A percentile compares a stretch with the other conserved stretches of the same genome.
Evolutionary conservation across 805 yeast species (phyloP).

Genomic region (Candida broadrunensis): DNA sequence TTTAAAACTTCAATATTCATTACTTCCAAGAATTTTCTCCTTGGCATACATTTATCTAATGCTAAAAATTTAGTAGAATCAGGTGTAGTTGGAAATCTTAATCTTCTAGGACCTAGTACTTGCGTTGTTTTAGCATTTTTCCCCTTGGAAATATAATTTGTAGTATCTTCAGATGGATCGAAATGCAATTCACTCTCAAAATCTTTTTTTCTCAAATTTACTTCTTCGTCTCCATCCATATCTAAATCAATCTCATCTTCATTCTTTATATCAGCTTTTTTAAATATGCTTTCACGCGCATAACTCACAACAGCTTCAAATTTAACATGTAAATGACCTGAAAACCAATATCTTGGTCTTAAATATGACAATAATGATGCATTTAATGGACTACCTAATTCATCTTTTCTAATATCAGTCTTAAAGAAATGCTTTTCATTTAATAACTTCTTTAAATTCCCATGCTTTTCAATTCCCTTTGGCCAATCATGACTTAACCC

Average conservation of each 20-base stretch:
- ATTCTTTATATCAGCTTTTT: background rate
- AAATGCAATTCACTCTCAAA: slow-evolving; percentile 19
- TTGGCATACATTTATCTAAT: slow-evolving; percentile 78
- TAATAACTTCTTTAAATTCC: slow-evolving; percentile 52
- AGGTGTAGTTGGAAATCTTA: background rate
- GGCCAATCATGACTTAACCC: slow-evolving; percentile 96
- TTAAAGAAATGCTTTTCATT: slow-evolving; percentile 63
- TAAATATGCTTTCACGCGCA: slow-evolving; percentile 11
- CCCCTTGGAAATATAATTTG: background rate
- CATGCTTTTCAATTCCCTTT: slow-evolving; percentile 64
- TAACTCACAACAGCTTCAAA: slow-evolving; percentile 58
- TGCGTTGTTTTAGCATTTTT: background rate
- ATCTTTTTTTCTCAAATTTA: background rate
- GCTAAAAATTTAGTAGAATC: slow-evolving; percentile 59
- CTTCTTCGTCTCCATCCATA: slow-evolving; percentile 2
- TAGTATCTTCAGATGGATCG: slow-evolving; percentile 10
- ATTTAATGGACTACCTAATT: slow-evolving; percentile 72
- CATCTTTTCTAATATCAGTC: slow-evolving; percentile 55
- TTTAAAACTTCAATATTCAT: slow-evolving; percentile 37
- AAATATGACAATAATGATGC: slow-evolving; percentile 50
- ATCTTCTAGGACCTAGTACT: background rate
- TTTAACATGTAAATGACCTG: slow-evolving; percentile 83
- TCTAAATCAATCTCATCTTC: slow-evolving; percentile 18
- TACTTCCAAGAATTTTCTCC: slow-evolving; percentile 55
- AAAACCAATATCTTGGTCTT: slow-evolving; percentile 75